Base-by-base conservation (phyloP, 2,329 filamentous ascomycete genomes). In the Polytolypa hystricis region DNA sequence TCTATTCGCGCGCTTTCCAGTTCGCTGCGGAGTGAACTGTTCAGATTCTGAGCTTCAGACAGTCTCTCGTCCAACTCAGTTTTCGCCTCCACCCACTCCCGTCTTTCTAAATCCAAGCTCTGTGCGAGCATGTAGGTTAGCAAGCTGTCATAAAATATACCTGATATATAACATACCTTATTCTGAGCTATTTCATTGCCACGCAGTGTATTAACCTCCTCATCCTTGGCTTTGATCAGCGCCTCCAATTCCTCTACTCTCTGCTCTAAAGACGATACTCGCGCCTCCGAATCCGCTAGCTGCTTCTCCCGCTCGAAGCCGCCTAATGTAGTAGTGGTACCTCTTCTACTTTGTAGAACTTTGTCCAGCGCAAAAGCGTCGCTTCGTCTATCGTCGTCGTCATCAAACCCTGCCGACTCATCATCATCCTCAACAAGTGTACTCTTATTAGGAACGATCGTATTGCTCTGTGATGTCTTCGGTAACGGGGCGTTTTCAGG, bases 371-470 rank as follows among this genome's bases (percentile, higher is more conserved):
- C 73, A 55, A 83, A 83, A 2, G 74, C 70, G 52, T 79, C 75
- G 37, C 70, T 74, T 37, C 79, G 71, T 33, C 69, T 69, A 45
- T 71, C 66, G 42, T 77, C 69, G 9, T 66, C 64, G 45, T 62
- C 54, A 11, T 73, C 71, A 14, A 61, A 64, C 14, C 68, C 70
- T 38, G 63, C 66, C 40, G 63, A 63, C 45, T 84, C 84, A 48
- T 93, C 86, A 46, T 93, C 87, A 55, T 96, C 91, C 58, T 98
- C 91, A 1, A 96, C 77, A 79, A 96, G 87, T 1, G 84, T 95
- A 52, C 89, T 93, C 64, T 96, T 98, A 56, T 95, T 96, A 1
- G 91, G 91, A 20, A 96, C 82, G 51, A 96, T 93, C 0, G 86
- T 96, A 55, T 93, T 96, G 55, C 82, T 89, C 55, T 94, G 87